Evolutionary conservation across 768 basidiomycete species (phyloP).

Genomic region (Nidularia sp.): DNA sequence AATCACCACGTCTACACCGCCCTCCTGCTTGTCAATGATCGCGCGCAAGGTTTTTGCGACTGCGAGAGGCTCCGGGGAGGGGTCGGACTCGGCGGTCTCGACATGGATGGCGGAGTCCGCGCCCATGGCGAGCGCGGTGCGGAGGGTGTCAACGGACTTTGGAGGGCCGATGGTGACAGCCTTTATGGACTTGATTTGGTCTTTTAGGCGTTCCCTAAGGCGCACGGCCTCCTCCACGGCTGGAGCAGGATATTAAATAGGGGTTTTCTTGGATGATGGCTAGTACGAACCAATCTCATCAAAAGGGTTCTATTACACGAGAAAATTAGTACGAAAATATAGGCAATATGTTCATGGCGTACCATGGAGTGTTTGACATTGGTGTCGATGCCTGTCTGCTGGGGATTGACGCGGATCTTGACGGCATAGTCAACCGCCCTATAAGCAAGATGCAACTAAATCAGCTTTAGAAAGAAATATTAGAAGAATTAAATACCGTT

Average conservation of each 20-base stretch:
- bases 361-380: slow-evolving; percentile 99
- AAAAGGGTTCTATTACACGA: slow-evolving; percentile 77
- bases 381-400: slow-evolving; percentile 93
- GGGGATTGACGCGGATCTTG: slow-evolving; percentile 95
- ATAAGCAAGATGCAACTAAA: neutral
- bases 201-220: slow-evolving; percentile 80
- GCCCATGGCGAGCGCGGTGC: slow-evolving; percentile 97
- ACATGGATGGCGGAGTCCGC: slow-evolving; percentile 92
- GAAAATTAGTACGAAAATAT: slow-evolving; percentile 1
- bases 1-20: slow-evolving; percentile 77
- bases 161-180: slow-evolving; percentile 93
- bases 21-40: slow-evolving; percentile 60
- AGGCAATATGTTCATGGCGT: slow-evolving; percentile 15
- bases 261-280: neutral
- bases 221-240: slow-evolving; percentile 97
- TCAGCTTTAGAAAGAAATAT: neutral
- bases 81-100: slow-evolving; percentile 70
- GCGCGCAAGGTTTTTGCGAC: slow-evolving; percentile 84
- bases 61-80: slow-evolving; percentile 83
- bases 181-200: slow-evolving; percentile 78
- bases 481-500: slow-evolving; percentile 49
- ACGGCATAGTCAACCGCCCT: slow-evolving; percentile 97
- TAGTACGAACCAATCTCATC: slow-evolving; percentile 87
- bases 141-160: slow-evolving; percentile 84
- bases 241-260: slow-evolving; percentile 20